Percentiles rank a stretch among this genome's conserved stretches.
Evolutionary conservation across 768 basidiomycete species (phyloP).

Genomic region (Sistotremastrum niveocremeum): DNA sequence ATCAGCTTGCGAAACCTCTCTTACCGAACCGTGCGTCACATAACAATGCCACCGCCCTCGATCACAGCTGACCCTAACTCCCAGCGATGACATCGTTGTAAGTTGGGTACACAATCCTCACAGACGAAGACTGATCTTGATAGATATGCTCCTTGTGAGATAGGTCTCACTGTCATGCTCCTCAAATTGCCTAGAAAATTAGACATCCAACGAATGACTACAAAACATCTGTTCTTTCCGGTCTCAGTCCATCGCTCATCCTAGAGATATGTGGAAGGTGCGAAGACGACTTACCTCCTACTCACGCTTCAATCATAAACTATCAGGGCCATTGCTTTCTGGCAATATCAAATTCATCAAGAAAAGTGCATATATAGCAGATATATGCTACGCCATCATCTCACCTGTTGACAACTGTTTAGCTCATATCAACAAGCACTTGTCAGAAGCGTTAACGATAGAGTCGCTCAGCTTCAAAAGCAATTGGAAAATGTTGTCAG

Average conservation of each 20-base stretch:
- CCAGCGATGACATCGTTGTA: constrained; percentile 53
- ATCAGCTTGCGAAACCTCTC: constrained; percentile 65
- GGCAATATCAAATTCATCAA: constrained; percentile 84
- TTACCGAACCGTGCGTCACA: constrained; percentile 58
- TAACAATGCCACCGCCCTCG: background rate
- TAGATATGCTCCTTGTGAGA: too few species aligned
- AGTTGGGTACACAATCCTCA: constrained; percentile 9
- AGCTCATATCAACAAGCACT: constrained; percentile 81
- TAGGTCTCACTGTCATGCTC: background rate
- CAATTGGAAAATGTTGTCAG: constrained; percentile 74
- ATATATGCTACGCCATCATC: constrained; percentile 3
- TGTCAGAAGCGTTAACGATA: constrained; percentile 67
- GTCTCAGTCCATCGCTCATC: constrained; percentile 59
- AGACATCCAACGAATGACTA: constrained; percentile 76
- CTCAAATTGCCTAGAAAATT: constrained; percentile 2
- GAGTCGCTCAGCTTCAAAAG: constrained; percentile 70
- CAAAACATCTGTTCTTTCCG: constrained; percentile 82
- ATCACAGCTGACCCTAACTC: background rate
- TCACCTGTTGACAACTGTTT: constrained; percentile 1
- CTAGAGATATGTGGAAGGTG: constrained; percentile 75
- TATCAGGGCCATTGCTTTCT: constrained; percentile 68
- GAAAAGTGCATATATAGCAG: constrained; percentile 40
- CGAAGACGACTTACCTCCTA: constrained; percentile 5
- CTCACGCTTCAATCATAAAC: background rate
- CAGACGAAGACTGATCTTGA: too few species aligned